A percentile compares a stretch with the other conserved stretches of the same genome.
Evolutionary conservation across 176 grass and related monocot species (phyloP).

Genomic region (Aegilops sharonensis): DNA sequence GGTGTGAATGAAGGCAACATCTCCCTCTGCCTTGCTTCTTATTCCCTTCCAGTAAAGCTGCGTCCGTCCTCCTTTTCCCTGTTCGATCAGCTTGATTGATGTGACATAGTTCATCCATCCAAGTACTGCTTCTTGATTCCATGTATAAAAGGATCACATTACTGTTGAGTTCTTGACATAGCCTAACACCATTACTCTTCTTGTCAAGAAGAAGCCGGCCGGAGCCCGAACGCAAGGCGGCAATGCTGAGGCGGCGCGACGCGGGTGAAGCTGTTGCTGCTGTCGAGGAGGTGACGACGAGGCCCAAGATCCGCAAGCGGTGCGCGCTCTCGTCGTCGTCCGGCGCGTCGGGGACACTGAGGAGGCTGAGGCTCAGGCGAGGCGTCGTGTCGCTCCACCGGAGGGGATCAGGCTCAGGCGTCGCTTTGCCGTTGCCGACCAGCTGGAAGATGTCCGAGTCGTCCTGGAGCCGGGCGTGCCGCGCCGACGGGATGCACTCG

Average conservation of each 20-base stretch:
- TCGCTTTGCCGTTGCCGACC: constrained; percentile 13
- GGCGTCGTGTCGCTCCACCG: constrained; percentile 31
- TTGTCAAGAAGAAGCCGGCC: not conserved
- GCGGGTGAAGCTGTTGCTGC: not conserved
- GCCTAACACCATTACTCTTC: constrained; percentile 4
- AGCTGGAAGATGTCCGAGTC: constrained; percentile 46
- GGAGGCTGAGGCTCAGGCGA: constrained; percentile 44
- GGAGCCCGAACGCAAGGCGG: not conserved
- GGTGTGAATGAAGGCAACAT: not conserved
- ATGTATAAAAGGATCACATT: not conserved
- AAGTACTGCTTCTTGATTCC: not conserved
- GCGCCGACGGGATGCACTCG: constrained; percentile 16
- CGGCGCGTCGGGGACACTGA: constrained; percentile 22
- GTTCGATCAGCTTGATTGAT: constrained; percentile 17
- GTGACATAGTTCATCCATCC: constrained; percentile 16
- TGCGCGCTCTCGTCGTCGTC: constrained; percentile 60
- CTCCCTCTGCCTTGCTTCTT: constrained; percentile 18
- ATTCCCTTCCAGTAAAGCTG: constrained; percentile 44
- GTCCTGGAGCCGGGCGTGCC: constrained; percentile 27
- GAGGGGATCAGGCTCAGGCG: constrained; percentile 11
- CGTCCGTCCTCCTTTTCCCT: not conserved
- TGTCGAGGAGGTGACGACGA: not conserved
- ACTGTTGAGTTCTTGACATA: not conserved
- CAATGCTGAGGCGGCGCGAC: constrained; percentile 37
- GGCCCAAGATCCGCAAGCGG: constrained; percentile 44